Percentiles rank a stretch among this genome's conserved stretches.
Evolutionary conservation across 768 basidiomycete genomes (phyloP).

Genomic region (Lyophyllum shimeji): DNA sequence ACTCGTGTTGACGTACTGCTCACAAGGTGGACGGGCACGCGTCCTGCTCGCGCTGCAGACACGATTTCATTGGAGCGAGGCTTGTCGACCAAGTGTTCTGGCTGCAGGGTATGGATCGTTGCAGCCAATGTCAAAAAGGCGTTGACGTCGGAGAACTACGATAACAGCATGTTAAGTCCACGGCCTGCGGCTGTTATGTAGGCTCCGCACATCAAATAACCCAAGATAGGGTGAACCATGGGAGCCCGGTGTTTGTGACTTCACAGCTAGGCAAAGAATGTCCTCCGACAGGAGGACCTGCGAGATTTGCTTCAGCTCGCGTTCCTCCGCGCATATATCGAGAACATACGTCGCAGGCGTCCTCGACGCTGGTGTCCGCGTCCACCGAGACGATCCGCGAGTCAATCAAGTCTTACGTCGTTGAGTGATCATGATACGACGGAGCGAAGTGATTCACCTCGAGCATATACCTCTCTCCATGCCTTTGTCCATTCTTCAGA

Average conservation of each 20-base stretch:
- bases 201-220: slow-evolving; percentile 68
- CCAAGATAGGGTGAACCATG: slow-evolving; percentile 42
- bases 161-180: neutral
- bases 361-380: slow-evolving; percentile 75
- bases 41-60: slow-evolving; percentile 70
- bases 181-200: neutral
- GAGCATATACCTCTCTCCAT: slow-evolving; percentile 57
- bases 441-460: slow-evolving; percentile 40
- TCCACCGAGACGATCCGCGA: slow-evolving; percentile 64
- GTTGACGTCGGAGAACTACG: slow-evolving; percentile 81
- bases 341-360: slow-evolving; percentile 70
- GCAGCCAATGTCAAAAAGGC: slow-evolving; percentile 86
- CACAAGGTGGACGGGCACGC: slow-evolving; percentile 72
- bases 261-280: slow-evolving; percentile 66
- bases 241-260: slow-evolving; percentile 24
- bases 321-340: neutral
- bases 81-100: slow-evolving; percentile 60
- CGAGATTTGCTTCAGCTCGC: neutral
- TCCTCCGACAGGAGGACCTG: slow-evolving; percentile 66
- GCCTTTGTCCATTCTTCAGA: slow-evolving; percentile 50
- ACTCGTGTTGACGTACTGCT: slow-evolving; percentile 56
- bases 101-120: slow-evolving; percentile 65
- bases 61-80: slow-evolving; percentile 68
- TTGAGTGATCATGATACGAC: neutral
- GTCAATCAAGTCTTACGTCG: slow-evolving; percentile 63